A percentile compares a stretch with the other conserved stretches of the same genome.
These are phyloP conservation scores for Talaromyces borbonicus DNA, from an alignment of 495 filamentous ascomycete species.

Conservation along the genomic window DNA sequence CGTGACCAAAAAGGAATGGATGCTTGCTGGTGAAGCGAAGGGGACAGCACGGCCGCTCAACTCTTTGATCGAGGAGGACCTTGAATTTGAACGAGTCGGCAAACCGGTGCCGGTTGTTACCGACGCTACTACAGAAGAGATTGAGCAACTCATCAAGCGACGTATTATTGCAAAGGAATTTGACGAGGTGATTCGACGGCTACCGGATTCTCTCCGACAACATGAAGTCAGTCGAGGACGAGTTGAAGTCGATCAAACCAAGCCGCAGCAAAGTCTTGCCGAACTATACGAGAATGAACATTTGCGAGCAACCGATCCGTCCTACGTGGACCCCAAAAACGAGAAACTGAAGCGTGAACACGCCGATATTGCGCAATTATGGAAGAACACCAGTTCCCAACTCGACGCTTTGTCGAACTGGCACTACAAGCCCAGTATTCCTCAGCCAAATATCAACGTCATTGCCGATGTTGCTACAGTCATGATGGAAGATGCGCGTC, in stretches of 20 bases:
- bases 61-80: conserved; percentile 85
- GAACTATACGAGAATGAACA: conserved; percentile 95
- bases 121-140: conserved; percentile 82
- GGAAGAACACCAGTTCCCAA: conserved; percentile 69
- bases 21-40: conserved; percentile 76
- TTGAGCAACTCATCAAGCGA: conserved; percentile 89
- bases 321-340: conserved; percentile 67
- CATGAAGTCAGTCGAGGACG: conserved; percentile 52
- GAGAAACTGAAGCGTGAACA: conserved; percentile 78
- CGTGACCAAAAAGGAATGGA: conserved; percentile 88
- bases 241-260: conserved; percentile 79
- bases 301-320: conserved; percentile 63
- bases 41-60: conserved; percentile 77
- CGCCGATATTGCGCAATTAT: conserved; percentile 72
- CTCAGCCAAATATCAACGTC: conserved; percentile 68
- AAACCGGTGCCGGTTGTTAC: conserved; percentile 94
- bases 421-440: conserved; percentile 88
- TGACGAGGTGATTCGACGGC: conserved; percentile 79
- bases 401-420: conserved; percentile 85
- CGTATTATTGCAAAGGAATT: conserved; percentile 88
- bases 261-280: conserved; percentile 74
- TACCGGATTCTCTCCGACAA: conserved; percentile 45
- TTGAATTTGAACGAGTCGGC: conserved; percentile 92
- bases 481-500: conserved; percentile 90
- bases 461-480: conserved; percentile 83